Percentiles rank a stretch among this genome's conserved stretches.
Evolutionary conservation across 148 eudicot genomes (phyloP).

Genomic region (Euryodendron excelsum): DNA sequence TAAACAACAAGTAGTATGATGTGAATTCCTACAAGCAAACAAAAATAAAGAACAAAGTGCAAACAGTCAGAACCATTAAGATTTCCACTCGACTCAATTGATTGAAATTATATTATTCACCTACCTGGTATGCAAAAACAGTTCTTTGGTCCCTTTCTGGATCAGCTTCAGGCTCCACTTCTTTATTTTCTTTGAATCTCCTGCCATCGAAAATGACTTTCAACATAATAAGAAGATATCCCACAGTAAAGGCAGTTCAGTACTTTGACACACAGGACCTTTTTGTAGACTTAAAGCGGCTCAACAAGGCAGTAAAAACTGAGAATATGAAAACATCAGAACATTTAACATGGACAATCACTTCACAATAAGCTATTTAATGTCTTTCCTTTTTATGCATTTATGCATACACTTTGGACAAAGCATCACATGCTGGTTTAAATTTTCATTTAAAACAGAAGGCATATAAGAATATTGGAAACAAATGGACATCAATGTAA

Average conservation of each 20-base stretch:
- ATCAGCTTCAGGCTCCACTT: conserved; percentile 95
- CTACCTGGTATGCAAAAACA: conserved; percentile 97
- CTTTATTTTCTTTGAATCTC: conserved; percentile 87
- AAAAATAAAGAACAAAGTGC: background rate
- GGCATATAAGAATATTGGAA: background rate
- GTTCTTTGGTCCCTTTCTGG: conserved; percentile 99
- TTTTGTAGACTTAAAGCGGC: too few relatives aligned
- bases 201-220: conserved; percentile 46
- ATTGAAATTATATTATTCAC: background rate
- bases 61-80: background rate
- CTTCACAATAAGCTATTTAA: background rate
- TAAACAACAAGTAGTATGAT: background rate
- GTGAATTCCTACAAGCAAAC: conserved; percentile 1
- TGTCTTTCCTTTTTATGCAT: background rate
- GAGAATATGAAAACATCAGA: background rate
- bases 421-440: background rate
- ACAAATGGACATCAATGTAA: background rate
- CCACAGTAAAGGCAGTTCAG: background rate
- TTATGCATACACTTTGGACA: background rate
- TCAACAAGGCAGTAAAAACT: background rate
- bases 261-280: background rate
- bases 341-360: background rate
- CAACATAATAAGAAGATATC: conserved; percentile 24
- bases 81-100: background rate
- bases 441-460: background rate